Evolutionary conservation across 2,329 filamentous ascomycete genomes (phyloP).

Genomic region (Coleophoma cylindrospora): DNA sequence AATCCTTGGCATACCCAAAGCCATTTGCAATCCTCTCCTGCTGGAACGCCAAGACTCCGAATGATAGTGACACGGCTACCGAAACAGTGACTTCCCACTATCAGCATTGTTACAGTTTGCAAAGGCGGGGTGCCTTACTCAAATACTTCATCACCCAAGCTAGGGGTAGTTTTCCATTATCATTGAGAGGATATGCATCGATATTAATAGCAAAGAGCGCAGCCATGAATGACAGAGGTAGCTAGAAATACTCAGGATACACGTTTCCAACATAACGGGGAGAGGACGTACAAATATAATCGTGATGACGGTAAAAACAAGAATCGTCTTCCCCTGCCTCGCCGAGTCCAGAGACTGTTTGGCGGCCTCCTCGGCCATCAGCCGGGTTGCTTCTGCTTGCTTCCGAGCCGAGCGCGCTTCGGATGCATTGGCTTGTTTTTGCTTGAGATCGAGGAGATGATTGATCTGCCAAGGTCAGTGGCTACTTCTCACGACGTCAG

Average conservation of each 20-base stretch:
- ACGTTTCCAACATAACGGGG: background rate
- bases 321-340: no score
- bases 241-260: background rate
- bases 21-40: no score
- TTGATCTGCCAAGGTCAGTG: conserved; percentile 8
- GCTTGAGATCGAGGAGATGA: conserved; percentile 37
- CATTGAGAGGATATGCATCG: no score
- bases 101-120: no score
- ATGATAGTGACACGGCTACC: no score
- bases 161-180: no score
- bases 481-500: background rate
- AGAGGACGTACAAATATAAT: conserved; percentile 36
- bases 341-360: conserved; percentile 27
- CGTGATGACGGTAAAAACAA: conserved; percentile 41
- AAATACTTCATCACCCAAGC: no score
- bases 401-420: conserved; percentile 36
- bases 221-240: background rate
- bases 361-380: conserved; percentile 25
- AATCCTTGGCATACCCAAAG: no score
- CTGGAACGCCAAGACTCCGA: no score
- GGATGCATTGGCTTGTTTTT: conserved; percentile 39
- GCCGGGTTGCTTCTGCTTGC: conserved; percentile 25
- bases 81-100: no score
- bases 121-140: no score
- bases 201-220: no score